Evolutionary conservation across 2,329 filamentous ascomycete species (phyloP).

Genomic region (Stromatinia cepivora): DNA sequence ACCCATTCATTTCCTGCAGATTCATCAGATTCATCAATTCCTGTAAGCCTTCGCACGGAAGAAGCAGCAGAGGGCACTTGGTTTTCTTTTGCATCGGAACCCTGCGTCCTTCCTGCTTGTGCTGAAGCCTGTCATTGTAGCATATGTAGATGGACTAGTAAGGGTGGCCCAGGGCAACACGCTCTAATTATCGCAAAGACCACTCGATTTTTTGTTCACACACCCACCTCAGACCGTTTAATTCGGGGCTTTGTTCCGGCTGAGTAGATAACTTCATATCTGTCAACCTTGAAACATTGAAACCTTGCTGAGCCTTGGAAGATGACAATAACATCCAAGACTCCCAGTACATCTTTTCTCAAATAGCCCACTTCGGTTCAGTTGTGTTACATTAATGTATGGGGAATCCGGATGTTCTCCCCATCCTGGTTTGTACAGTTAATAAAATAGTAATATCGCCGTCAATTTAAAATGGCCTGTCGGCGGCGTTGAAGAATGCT

Average conservation of each 20-base stretch:
- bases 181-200: conserved; percentile 10
- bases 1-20: not conserved
- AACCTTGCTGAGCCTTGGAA: conserved; percentile 11
- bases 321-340: not conserved
- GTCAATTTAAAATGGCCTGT: not conserved
- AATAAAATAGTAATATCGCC: conserved; percentile 8
- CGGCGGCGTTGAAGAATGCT: conserved; percentile 6
- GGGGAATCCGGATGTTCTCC: conserved; percentile 2
- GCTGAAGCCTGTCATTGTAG: conserved; percentile 29
- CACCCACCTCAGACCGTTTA: conserved; percentile 12
- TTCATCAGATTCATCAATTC: not conserved
- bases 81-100: conserved; percentile 28
- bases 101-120: conserved; percentile 28
- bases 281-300: not conserved
- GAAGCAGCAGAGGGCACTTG: not conserved
- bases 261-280: not conserved
- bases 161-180: conserved; percentile 22
- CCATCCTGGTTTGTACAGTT: not conserved
- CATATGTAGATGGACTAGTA: conserved; percentile 22
- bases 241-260: conserved; percentile 3
- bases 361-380: not conserved
- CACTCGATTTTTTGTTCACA: conserved; percentile 10
- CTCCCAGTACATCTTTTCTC: not conserved
- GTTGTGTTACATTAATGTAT: conserved; percentile 1
- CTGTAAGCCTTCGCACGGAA: not conserved